Percentiles rank a stretch among this genome's conserved stretches.
Evolutionary conservation across 2,329 filamentous ascomycete species (phyloP).

Genomic region (Hymenoscyphus albidus): DNA sequence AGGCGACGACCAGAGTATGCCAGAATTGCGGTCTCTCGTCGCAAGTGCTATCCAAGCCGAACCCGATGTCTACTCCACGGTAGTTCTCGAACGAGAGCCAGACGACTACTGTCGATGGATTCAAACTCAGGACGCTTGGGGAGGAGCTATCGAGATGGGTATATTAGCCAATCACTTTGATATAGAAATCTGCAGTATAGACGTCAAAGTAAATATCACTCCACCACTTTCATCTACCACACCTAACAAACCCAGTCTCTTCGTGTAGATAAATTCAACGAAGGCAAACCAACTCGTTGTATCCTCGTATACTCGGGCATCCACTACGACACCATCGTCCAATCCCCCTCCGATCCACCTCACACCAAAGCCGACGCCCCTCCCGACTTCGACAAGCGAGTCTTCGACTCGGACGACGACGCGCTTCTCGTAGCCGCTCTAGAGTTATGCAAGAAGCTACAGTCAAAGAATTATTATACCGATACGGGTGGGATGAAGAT

Average conservation of each 20-base stretch:
- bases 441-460: constrained; percentile 62
- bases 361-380: constrained; percentile 54
- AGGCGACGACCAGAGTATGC: constrained; percentile 60
- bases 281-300: constrained; percentile 61
- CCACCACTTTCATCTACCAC: constrained; percentile 22
- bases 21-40: constrained; percentile 70
- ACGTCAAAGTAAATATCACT: constrained; percentile 55
- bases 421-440: constrained; percentile 68
- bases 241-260: constrained; percentile 44
- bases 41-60: constrained; percentile 74
- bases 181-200: constrained; percentile 79
- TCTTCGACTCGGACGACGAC: constrained; percentile 52
- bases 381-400: constrained; percentile 68
- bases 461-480: constrained; percentile 77
- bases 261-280: constrained; percentile 72
- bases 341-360: constrained; percentile 60
- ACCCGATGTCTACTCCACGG: constrained; percentile 68
- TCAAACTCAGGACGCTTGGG: constrained; percentile 77
- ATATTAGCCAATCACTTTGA: constrained; percentile 82
- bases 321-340: constrained; percentile 86
- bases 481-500: constrained; percentile 79
- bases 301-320: constrained; percentile 88
- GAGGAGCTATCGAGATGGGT: constrained; percentile 83
- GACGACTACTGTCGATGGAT: constrained; percentile 80
- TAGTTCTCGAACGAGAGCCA: constrained; percentile 67